Percentiles rank a stretch among this genome's conserved stretches.
Evolutionary conservation across 805 yeast species (phyloP).

Genomic region (Tetrapisispora iriomotensis): DNA sequence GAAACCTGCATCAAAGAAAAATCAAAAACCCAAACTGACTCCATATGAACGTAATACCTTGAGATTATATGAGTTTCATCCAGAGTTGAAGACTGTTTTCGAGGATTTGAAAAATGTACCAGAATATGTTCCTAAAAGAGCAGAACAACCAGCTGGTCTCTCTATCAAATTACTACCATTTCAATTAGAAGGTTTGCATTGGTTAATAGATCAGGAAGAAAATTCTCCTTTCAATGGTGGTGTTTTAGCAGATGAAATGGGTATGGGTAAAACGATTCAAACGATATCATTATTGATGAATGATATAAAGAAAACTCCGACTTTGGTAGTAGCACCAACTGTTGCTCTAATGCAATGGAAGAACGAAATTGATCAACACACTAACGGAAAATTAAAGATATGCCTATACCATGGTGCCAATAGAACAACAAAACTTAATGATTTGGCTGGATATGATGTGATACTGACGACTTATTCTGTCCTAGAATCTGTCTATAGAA

Average conservation of each 20-base stretch:
- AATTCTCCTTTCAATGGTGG: conserved; percentile 70
- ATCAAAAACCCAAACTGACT: conserved; percentile 45
- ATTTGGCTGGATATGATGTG: conserved; percentile 52
- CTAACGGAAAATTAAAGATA: conserved; percentile 58
- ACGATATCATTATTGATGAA: conserved; percentile 79
- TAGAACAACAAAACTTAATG: conserved; percentile 48
- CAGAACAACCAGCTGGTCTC: conserved; percentile 74
- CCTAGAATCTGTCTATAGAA: conserved; percentile 75
- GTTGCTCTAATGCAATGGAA: conserved; percentile 99
- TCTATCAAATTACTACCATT: conserved; percentile 69
- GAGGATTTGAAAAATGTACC: conserved; percentile 45
- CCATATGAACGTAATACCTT: conserved; percentile 62
- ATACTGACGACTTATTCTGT: conserved; percentile 89
- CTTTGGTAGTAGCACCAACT: conserved; percentile 90
- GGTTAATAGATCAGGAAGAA: conserved; percentile 80
- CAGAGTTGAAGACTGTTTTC: conserved; percentile 65
- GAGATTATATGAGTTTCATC: conserved; percentile 64
- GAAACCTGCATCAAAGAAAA: conserved; percentile 9
- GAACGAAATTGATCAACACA: conserved; percentile 79
- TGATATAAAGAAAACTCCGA: conserved; percentile 60
- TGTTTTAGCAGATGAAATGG: conserved; percentile 97
- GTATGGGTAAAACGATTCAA: conserved; percentile 98
- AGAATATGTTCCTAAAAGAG: conserved; percentile 40
- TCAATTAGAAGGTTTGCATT: conserved; percentile 85
- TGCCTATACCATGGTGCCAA: conserved; percentile 81